Percentiles rank a stretch among this genome's conserved stretches.
Conservation (phyloP, 352 stramenopile genomes). For the Phytophthora capsici region DNA sequence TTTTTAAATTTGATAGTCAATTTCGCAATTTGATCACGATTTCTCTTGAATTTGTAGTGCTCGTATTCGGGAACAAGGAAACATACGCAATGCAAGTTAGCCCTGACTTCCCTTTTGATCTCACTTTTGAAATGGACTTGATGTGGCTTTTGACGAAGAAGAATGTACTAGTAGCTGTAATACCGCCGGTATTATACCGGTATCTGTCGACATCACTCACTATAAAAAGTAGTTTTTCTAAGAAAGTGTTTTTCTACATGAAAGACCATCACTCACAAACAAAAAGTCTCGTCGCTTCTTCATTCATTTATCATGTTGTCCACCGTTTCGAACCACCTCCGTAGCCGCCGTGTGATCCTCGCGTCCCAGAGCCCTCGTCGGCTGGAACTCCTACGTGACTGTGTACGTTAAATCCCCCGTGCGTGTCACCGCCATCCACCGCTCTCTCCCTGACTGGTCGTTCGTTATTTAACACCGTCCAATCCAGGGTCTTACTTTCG, state of each 20-base stretch:
- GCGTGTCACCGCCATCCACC: background rate
- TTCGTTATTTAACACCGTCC: background rate
- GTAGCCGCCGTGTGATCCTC: constrained; percentile 65
- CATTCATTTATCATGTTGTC: constrained; percentile 56
- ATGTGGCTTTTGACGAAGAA: no score
- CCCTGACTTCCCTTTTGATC: no score
- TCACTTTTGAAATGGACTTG: no score
- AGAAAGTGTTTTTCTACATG: background rate
- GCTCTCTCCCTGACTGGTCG: background rate
- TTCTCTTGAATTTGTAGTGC: no score
- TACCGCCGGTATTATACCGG: background rate
- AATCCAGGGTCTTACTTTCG: constrained; percentile 65
- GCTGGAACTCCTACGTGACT: constrained; percentile 73
- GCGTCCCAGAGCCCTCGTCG: constrained; percentile 84
- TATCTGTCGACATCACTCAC: no score
- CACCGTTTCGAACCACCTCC: constrained; percentile 48
- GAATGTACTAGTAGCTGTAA: no score
- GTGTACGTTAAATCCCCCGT: constrained; percentile 43
- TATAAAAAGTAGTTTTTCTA: background rate
- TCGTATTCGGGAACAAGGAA: no score
- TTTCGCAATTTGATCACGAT: no score
- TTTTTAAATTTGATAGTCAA: no score
- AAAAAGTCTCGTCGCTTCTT: no score
- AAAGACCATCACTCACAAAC: no score
- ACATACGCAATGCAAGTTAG: no score